Evolutionary conservation across 257 asterid genomes (phyloP), one percentile per base, ranked within the genome.

Genomic region (Schizonepeta tenuifolia): DNA sequence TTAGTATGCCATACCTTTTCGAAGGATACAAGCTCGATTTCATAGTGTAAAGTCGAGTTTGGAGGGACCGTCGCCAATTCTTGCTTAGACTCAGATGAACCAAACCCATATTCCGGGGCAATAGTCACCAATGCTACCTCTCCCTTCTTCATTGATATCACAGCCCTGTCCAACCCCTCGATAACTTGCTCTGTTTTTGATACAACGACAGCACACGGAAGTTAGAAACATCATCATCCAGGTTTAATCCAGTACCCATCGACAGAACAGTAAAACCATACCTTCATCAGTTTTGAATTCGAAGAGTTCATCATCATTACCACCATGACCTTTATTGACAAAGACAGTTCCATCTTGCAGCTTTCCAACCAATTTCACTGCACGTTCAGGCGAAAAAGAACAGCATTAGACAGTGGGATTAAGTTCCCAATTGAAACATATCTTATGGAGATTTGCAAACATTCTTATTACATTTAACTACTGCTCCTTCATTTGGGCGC

Each of bases 221-320:
- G 63, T 55, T 5, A 70, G 18, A 22, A 22, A 2, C 9, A 26
- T 2, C 18, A n/a, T 26, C 5, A 20, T 22, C 5, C 6, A 47
- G 3, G 35, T 11, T 50, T 44, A 7, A 21, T 49, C 2, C 0
- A 11, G 63, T 17, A 47, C 12, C 9, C 1, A 7, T 3, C 0
- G 64, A 69, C n/a, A 58, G 24, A 28, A 9, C 0, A 0, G 43
- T 1, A 50, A 3, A 14, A 53, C 22, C 17, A 33, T 73, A 88
- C 96, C 96, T 71, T 88, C 97, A 54, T 90, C 97, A 0, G 85
- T 82, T 78, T 85, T 88, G 65, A 90, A 90, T 78, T 82, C 93
- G 12, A 90, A 86, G 44, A 86, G 89, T 20, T 79, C 86, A 31
- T 81, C 95, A 26, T 69, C 69, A 13, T 78, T n/a, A n/a, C n/a